A percentile compares a stretch with the other conserved stretches of the same genome.
Evolutionary conservation across 495 filamentous ascomycete species (phyloP).

Genomic region (Aspergillus indologenus): DNA sequence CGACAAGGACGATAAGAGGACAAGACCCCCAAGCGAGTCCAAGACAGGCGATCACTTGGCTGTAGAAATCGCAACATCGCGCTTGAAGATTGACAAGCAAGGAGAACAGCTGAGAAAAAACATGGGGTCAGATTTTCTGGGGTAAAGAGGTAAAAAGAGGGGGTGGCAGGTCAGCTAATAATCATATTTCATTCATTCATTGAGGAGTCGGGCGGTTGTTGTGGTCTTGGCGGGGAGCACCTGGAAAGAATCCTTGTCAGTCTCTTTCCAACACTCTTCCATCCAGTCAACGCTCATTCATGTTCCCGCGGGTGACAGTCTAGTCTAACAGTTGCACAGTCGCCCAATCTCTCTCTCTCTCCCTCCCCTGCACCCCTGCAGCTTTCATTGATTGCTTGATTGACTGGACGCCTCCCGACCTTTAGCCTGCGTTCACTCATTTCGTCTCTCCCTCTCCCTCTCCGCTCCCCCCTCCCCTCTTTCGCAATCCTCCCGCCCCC

Average conservation of each 20-base stretch:
- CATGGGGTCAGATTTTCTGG: neutral
- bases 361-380: neutral
- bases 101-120: neutral
- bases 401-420: neutral
- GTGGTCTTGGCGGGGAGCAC: slow-evolving; percentile 16
- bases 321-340: too few relatives aligned
- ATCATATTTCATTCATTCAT: too few relatives aligned
- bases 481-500: neutral
- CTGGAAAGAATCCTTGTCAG: slow-evolving; percentile 12
- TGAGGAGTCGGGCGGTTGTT: slow-evolving; percentile 2
- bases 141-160: neutral
- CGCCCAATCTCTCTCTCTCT: neutral
- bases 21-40: slow-evolving; percentile 21
- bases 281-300: neutral
- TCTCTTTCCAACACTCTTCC: too few relatives aligned
- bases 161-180: too few relatives aligned
- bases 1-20: slow-evolving; percentile 16
- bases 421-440: slow-evolving; percentile 2
- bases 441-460: too few relatives aligned
- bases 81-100: neutral
- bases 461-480: slow-evolving; percentile 3
- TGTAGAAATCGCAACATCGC: slow-evolving; percentile 25
- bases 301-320: neutral
- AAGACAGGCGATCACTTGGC: slow-evolving; percentile 20
- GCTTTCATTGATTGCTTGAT: neutral